Percentiles rank a stretch among this genome's conserved stretches.
Conservation (phyloP, 495 filamentous ascomycete genomes). For the Extremus antarcticus region DNA sequence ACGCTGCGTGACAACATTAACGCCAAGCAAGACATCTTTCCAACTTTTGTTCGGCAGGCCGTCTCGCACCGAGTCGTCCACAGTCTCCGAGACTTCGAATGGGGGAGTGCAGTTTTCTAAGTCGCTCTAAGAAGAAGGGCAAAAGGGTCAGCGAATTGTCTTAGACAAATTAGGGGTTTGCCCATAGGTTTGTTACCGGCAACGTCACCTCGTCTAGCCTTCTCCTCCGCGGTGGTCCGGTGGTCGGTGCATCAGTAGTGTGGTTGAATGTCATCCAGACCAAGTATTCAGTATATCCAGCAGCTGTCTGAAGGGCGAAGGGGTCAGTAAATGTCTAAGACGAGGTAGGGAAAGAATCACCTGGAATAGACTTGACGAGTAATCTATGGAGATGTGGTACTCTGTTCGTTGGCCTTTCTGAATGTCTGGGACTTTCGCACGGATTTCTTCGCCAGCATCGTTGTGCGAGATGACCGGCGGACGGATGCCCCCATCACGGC, state of each 20-base stretch:
- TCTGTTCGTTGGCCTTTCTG: neutral
- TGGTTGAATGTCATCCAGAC: neutral
- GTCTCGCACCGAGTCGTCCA: neutral
- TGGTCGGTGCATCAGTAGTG: too few species aligned
- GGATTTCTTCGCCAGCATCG: too few species aligned
- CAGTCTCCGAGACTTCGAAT: too few species aligned
- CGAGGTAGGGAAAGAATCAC: too few species aligned
- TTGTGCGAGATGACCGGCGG: neutral
- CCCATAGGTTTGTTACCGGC: too few species aligned
- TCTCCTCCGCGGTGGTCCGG: too few species aligned
- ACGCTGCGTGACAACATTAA: slow-evolving; percentile 1
- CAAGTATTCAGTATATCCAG: neutral
- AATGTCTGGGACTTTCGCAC: neutral
- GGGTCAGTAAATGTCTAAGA: too few species aligned
- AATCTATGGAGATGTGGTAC: slow-evolving; percentile 10
- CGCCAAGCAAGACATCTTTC: neutral
- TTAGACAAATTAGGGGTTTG: too few species aligned
- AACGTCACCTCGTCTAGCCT: too few species aligned
- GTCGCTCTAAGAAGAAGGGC: too few species aligned
- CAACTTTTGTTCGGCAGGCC: neutral
- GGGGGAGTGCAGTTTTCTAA: too few species aligned
- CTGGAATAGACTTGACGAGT: slow-evolving; percentile 2
- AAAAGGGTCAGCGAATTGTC: too few species aligned
- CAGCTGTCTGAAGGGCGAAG: slow-evolving; percentile 4
- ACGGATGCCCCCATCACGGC: neutral